Conservation (phyloP, 768 basidiomycete species). For the Trichaptum fuscoviolaceum region DNA sequence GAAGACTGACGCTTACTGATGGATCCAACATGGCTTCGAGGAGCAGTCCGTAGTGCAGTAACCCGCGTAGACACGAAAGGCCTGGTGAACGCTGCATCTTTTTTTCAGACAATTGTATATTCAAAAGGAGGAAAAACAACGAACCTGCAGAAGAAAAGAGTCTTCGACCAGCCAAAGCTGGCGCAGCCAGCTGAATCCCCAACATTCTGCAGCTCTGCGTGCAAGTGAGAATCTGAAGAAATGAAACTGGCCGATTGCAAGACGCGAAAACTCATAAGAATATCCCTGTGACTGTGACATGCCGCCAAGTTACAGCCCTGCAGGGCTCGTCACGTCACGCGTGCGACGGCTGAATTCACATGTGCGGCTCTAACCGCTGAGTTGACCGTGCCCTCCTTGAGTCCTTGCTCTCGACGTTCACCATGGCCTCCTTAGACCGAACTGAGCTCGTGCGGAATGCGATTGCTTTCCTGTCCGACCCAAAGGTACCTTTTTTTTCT, state of each 20-base stretch:
- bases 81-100: neutral
- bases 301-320: no score
- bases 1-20: neutral
- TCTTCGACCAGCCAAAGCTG: neutral
- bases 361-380: neutral
- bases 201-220: neutral
- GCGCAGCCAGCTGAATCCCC: neutral
- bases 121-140: neutral
- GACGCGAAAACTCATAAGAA: constrained; percentile 5
- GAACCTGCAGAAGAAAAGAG: neutral
- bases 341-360: neutral
- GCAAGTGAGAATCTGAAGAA: constrained; percentile 1
- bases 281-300: no score
- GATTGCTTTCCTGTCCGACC: constrained; percentile 79
- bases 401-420: neutral
- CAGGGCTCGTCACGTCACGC: no score
- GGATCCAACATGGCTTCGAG: neutral
- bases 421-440: constrained; percentile 51
- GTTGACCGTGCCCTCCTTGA: neutral
- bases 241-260: neutral
- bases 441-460: constrained; percentile 77
- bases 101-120: neutral
- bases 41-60: neutral
- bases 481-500: constrained; percentile 49
- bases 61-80: neutral